phyloP scores from a whole-genome alignment of 139 green algal species.

The Klebsormidium nitens region DNA sequence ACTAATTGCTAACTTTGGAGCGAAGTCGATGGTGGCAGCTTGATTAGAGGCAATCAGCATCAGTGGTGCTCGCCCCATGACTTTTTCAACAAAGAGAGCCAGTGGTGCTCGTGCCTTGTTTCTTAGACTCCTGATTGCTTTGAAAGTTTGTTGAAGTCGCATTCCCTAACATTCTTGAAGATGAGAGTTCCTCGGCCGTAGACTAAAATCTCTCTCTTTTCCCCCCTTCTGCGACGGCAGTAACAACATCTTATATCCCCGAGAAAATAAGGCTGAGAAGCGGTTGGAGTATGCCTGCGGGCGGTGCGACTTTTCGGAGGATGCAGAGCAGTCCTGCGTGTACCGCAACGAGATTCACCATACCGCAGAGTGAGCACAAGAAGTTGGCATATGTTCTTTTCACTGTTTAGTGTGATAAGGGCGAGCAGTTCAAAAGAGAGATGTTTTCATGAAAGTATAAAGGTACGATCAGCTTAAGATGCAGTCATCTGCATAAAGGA shows the following conservation, averaged over 20 bases:
- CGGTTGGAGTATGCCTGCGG: constrained; percentile 35
- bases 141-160: not conserved
- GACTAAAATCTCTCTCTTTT: not conserved
- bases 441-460: too few relatives aligned
- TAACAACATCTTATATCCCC: constrained; percentile 45
- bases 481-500: too few relatives aligned
- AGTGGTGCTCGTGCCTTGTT: not conserved
- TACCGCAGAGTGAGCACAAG: constrained; percentile 17
- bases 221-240: constrained; percentile 7
- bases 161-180: not conserved
- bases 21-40: not conserved
- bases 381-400: not conserved
- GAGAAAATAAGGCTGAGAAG: constrained; percentile 31
- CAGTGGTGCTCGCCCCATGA: too few relatives aligned
- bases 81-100: too few relatives aligned
- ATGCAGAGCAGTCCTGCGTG: constrained; percentile 36
- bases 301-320: constrained; percentile 38
- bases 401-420: too few relatives aligned
- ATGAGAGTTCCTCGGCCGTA: not conserved
- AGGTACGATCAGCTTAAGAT: too few relatives aligned
- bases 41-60: not conserved
- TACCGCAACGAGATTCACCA: constrained; percentile 46
- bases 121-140: not conserved
- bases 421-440: too few relatives aligned
- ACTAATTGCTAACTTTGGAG: too few relatives aligned